A percentile compares a stretch with the other conserved stretches of the same genome.
Evolutionary conservation across 805 yeast genomes (phyloP).

Genomic region (Suhomyces xylopsoci): DNA sequence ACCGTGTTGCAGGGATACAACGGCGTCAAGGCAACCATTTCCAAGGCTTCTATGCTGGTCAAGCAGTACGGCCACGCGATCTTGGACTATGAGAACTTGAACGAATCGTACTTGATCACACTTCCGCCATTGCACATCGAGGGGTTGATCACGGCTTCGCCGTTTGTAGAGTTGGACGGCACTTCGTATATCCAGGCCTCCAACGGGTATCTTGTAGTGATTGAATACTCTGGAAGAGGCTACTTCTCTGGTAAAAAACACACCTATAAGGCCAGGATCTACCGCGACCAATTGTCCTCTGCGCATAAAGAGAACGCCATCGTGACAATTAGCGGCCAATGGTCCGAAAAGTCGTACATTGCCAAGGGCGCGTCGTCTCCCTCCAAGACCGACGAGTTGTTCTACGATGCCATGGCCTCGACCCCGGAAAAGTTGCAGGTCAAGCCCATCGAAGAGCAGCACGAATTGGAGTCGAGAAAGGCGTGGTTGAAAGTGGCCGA

Average conservation of each 20-base stretch:
- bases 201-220: constrained; percentile 65
- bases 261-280: constrained; percentile 82
- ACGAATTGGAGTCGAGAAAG: constrained; percentile 74
- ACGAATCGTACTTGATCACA: constrained; percentile 75
- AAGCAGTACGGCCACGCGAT: constrained; percentile 92
- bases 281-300: constrained; percentile 47
- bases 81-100: constrained; percentile 56
- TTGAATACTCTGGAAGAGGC: constrained; percentile 90
- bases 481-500: constrained; percentile 91
- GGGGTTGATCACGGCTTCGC: constrained; percentile 86
- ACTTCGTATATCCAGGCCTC: constrained; percentile 81
- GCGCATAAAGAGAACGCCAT: constrained; percentile 59
- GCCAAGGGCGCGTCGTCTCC: constrained; percentile 52
- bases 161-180: constrained; percentile 93
- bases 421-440: constrained; percentile 60
- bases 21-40: constrained; percentile 80
- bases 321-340: constrained; percentile 84
- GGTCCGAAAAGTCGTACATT: constrained; percentile 78
- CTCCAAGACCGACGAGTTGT: constrained; percentile 46
- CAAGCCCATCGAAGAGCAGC: constrained; percentile 79
- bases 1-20: constrained; percentile 83
- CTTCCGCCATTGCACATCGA: constrained; percentile 94
- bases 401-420: constrained; percentile 58
- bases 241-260: constrained; percentile 95
- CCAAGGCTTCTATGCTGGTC: constrained; percentile 73